Base-by-base conservation (phyloP, 768 basidiomycete genomes). In the Trametes cubensis region DNA sequence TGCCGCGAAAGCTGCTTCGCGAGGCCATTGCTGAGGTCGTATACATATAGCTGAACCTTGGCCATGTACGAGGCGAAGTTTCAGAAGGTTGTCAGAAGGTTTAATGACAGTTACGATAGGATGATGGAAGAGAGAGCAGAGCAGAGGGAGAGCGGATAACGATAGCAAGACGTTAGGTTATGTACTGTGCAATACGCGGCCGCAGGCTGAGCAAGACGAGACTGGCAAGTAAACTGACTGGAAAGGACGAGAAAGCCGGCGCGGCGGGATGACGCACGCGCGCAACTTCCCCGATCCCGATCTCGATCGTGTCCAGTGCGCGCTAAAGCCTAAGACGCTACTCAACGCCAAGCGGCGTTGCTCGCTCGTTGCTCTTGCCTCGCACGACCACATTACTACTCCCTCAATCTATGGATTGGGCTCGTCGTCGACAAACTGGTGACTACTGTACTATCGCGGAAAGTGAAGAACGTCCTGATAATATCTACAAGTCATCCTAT, bases 21-120 rank as follows among this genome's bases (percentile, higher is more conserved):
- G 68, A 96, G 80, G 44, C 95, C 95, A 69, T 88, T 86, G 74
- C 88, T 94, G 55, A 96, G 86, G 70, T 97, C 95, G 74, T 97
- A 97, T 0, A 96, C 85, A 70, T 95, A 94, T 25, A 97, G 82
- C 66, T 92, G 79, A 18, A 97, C 94, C 49, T 63, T 64, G 15
- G 71, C 57, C 71, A 72, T 72, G 7, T 47, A 54, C 2, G 10
- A 34, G 34, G 10, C 34, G 10, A 34, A 34, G 34, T 34, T 34
- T n/a, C n/a, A n/a, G n/a, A n/a, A n/a, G n/a, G n/a, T n/a, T n/a
- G n/a, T n/a, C n/a, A n/a, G n/a, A n/a, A n/a, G n/a, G n/a, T n/a
- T n/a, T n/a, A n/a, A n/a, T n/a, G n/a, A n/a, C n/a, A n/a, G n/a
- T n/a, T n/a, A n/a, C n/a, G n/a, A n/a, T n/a, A n/a, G n/a, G n/a